A percentile compares a stretch with the other conserved stretches of the same genome.
These are phyloP conservation scores for Suillus weaverae DNA, from an alignment of 768 basidiomycete species.

Conservation along the genomic window DNA sequence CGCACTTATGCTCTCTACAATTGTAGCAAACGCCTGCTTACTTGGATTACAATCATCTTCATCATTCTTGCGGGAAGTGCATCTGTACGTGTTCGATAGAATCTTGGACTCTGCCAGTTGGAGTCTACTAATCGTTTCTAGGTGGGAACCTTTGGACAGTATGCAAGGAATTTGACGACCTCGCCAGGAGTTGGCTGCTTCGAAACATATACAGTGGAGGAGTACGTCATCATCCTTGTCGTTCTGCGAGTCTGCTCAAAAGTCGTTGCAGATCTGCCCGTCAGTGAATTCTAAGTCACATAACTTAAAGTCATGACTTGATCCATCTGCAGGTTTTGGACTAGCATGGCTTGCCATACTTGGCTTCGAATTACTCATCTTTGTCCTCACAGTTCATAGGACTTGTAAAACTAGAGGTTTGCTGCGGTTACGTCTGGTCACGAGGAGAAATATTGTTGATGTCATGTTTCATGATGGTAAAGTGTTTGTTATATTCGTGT, in stretches of 20 bases:
- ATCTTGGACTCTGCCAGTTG: neutral
- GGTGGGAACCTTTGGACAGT: neutral
- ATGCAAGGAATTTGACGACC: neutral
- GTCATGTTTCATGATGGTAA: slow-evolving; percentile 52
- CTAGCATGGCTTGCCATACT: slow-evolving; percentile 53
- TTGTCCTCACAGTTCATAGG: slow-evolving; percentile 46
- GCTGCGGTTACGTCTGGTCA: slow-evolving; percentile 18
- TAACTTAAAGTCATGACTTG: neutral
- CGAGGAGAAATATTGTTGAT: slow-evolving; percentile 37
- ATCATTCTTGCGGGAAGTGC: slow-evolving; percentile 31
- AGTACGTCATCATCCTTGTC: neutral
- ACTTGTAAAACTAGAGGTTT: slow-evolving; percentile 37
- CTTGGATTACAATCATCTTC: slow-evolving; percentile 35
- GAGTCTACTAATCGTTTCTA: neutral
- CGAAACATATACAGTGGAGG: neutral
- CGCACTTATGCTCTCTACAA: slow-evolving; percentile 55
- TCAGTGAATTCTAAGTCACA: neutral
- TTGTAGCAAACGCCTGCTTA: slow-evolving; percentile 38
- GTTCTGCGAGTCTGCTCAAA: neutral
- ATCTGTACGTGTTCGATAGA: slow-evolving; percentile 33
- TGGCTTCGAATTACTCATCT: slow-evolving; percentile 48
- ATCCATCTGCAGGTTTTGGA: slow-evolving; percentile 24
- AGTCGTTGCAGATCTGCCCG: neutral
- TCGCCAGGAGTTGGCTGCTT: neutral
- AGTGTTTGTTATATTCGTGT: slow-evolving; percentile 15